These are phyloP conservation scores for Leccinellum rugosiceps DNA, from an alignment of 768 basidiomycete species.

Conservation along the genomic window DNA sequence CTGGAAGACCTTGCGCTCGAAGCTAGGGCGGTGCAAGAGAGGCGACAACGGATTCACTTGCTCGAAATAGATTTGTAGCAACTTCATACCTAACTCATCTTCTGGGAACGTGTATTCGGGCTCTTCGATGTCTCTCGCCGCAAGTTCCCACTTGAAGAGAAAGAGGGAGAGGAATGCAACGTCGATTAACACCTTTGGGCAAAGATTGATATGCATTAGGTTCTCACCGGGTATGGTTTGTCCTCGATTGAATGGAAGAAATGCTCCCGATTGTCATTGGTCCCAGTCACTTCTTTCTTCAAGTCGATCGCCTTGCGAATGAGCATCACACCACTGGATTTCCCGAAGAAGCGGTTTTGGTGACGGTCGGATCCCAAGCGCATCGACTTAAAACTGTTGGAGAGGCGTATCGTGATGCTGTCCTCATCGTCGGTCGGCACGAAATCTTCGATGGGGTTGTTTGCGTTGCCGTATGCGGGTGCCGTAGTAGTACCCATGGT, in stretches of 20 bases:
- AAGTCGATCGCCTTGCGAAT: constrained; percentile 51
- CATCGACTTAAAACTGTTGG: constrained; percentile 25
- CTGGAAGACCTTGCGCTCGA: constrained; percentile 48
- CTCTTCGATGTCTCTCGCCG: constrained; percentile 15
- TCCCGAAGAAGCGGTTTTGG: constrained; percentile 34
- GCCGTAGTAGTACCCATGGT: constrained; percentile 10
- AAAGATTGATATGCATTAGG: neutral
- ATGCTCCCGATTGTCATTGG: constrained; percentile 16
- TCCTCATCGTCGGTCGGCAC: constrained; percentile 30
- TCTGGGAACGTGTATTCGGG: constrained; percentile 46
- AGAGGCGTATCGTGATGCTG: constrained; percentile 19
- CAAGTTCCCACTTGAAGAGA: constrained; percentile 27
- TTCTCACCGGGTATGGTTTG: constrained; percentile 24
- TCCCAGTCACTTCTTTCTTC: constrained; percentile 54
- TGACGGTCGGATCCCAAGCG: constrained; percentile 1
- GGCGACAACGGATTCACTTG: constrained; percentile 57
- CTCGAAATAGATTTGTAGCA: constrained; percentile 67
- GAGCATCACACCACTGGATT: constrained; percentile 42
- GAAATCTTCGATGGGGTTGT: constrained; percentile 18
- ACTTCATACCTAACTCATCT: constrained; percentile 42
- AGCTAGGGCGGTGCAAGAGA: constrained; percentile 70
- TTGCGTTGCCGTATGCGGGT: constrained; percentile 2
- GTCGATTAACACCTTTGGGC: neutral
- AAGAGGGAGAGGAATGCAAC: neutral
- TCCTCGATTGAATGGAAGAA: neutral